phyloP scores from a whole-genome alignment of 2,329 filamentous ascomycete species.

The Domatiomyces catenatus region DNA sequence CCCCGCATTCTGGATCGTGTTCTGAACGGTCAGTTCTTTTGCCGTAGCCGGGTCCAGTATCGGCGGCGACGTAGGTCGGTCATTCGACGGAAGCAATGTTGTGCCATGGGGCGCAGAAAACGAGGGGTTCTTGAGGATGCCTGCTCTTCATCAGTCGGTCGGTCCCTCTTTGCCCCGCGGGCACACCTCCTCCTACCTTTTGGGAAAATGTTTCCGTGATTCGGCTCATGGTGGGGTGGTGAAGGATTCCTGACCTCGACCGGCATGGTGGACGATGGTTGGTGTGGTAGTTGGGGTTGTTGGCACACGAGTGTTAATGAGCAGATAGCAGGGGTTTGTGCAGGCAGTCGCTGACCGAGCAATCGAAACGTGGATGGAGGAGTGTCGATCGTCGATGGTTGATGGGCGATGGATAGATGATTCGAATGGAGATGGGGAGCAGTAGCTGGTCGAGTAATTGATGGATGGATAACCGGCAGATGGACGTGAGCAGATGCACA shows the following conservation, averaged over 20 bases:
- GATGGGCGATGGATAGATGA: not conserved
- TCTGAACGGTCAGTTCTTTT: slow-evolving; percentile 83
- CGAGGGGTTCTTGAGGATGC: slow-evolving; percentile 85
- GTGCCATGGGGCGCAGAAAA: slow-evolving; percentile 29
- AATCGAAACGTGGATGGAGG: not conserved
- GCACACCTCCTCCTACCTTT: slow-evolving; percentile 22
- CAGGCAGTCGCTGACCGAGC: not conserved
- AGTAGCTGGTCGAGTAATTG: not conserved
- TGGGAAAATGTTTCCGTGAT: slow-evolving; percentile 23
- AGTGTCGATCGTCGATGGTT: not conserved
- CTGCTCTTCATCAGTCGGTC: slow-evolving; percentile 33
- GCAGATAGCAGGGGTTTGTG: not conserved
- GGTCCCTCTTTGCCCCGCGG: not conserved
- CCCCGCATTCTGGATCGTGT: slow-evolving; percentile 88
- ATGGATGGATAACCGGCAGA: not conserved
- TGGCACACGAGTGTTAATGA: not conserved
- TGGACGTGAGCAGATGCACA: not conserved
- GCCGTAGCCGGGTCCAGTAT: slow-evolving; percentile 39
- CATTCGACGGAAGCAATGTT: slow-evolving; percentile 18
- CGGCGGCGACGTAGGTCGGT: slow-evolving; percentile 22
- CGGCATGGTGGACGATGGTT: slow-evolving; percentile 9
- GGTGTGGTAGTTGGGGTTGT: not conserved
- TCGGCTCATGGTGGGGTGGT: slow-evolving; percentile 18
- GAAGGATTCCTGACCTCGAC: slow-evolving; percentile 14
- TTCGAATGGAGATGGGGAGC: not conserved